Percentiles rank a stretch among this genome's conserved stretches.
Evolutionary conservation across 1,284 basidiomycete genomes (phyloP).

Genomic region (Boletus semigastroideus): DNA sequence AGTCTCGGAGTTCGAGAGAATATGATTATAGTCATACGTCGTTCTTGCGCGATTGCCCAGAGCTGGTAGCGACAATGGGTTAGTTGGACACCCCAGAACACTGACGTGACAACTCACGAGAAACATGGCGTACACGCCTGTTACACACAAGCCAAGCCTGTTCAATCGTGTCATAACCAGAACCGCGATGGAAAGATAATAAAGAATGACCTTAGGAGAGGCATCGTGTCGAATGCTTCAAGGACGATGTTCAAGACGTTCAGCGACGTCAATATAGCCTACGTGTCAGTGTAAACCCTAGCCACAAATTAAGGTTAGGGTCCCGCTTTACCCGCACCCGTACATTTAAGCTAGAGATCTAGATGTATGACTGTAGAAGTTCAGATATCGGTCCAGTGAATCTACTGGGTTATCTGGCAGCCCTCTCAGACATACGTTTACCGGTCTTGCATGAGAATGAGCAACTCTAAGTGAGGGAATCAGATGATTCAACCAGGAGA

Average conservation of each 20-base stretch:
- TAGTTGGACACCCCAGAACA: constrained; percentile 1
- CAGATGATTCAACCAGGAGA: no score
- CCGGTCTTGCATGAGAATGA: no score
- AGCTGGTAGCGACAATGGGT: constrained; percentile 35
- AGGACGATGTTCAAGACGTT: no score
- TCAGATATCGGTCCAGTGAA: no score
- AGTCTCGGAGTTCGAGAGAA: background rate
- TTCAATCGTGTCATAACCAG: background rate
- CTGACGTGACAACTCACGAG: constrained; percentile 46
- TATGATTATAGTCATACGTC: constrained; percentile 53
- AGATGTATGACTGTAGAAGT: no score
- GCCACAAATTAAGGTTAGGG: constrained; percentile 28
- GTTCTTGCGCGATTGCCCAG: constrained; percentile 92
- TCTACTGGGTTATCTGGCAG: no score
- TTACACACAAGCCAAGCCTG: constrained; percentile 64
- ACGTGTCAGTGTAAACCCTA: constrained; percentile 27
- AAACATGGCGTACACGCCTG: constrained; percentile 79
- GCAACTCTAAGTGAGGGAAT: no score
- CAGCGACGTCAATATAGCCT: constrained; percentile 1
- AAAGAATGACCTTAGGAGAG: constrained; percentile 27
- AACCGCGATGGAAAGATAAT: background rate
- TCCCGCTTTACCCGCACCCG: background rate
- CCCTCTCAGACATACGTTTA: no score
- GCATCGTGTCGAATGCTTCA: constrained; percentile 15
- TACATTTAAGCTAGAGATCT: no score